Evolutionary conservation across 2,329 filamentous ascomycete genomes (phyloP).

Genomic region (Xylariaceae sp.): DNA sequence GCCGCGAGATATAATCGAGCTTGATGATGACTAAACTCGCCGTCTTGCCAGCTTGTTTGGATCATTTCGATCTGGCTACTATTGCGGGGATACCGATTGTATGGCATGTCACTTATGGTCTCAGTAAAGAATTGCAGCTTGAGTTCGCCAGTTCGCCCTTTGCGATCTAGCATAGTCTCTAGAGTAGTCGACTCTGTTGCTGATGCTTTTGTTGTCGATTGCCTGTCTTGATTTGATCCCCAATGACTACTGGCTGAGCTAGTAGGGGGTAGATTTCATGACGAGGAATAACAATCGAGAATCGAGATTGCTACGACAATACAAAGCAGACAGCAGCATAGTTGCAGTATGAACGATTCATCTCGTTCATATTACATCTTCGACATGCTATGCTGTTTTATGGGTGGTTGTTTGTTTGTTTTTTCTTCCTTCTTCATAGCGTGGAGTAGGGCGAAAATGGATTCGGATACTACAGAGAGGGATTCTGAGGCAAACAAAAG

Average conservation of each 20-base stretch:
- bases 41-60: neutral
- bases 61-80: neutral
- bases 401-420: too few species aligned
- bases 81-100: neutral
- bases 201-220: neutral
- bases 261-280: neutral
- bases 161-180: neutral
- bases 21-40: conserved; percentile 17
- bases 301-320: neutral
- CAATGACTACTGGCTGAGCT: neutral
- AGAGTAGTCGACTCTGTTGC: neutral
- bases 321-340: neutral
- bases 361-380: neutral
- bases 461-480: neutral
- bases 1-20: conserved; percentile 21
- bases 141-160: neutral
- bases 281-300: neutral
- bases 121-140: neutral
- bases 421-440: conserved; percentile 2
- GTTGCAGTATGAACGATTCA: neutral
- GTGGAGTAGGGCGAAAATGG: conserved; percentile 14
- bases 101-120: neutral
- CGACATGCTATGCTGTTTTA: neutral
- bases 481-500: too few species aligned
- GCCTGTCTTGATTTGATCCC: neutral